Conservation (phyloP, 129 eudicot genomes). For the Mikania micrantha region DNA sequence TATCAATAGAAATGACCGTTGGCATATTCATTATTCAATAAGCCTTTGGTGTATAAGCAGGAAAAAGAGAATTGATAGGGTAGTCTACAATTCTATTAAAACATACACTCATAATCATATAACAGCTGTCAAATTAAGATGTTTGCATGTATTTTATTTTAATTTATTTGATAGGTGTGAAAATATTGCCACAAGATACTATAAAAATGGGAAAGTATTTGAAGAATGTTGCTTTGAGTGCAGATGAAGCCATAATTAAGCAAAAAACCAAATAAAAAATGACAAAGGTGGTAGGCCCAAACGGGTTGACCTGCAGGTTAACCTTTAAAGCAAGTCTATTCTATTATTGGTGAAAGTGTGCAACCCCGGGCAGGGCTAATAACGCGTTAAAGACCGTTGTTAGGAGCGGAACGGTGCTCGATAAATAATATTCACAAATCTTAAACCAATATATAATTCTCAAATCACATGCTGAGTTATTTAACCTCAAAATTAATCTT, state of each 20-base stretch:
- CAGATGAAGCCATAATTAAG: slow-evolving; percentile 20
- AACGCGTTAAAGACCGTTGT: slow-evolving; percentile 16
- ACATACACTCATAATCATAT: too few species aligned
- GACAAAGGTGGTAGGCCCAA: slow-evolving; percentile 32
- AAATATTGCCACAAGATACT: background rate
- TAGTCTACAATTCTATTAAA: background rate
- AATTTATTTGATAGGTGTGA: slow-evolving; percentile 8
- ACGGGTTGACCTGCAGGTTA: too few species aligned
- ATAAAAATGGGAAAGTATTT: slow-evolving; percentile 5
- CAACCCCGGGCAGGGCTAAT: background rate
- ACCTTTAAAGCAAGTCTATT: too few species aligned
- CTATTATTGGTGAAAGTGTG: background rate
- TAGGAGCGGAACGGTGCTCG: slow-evolving; percentile 25
- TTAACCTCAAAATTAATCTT: background rate
- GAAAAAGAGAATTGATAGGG: background rate
- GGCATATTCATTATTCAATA: background rate
- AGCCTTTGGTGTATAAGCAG: background rate
- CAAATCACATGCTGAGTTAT: slow-evolving; percentile 1
- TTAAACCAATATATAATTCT: background rate
- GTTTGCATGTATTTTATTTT: too few species aligned
- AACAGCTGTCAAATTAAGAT: background rate
- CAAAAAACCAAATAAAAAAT: slow-evolving; percentile 15
- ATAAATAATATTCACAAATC: slow-evolving; percentile 11
- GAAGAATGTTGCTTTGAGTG: slow-evolving; percentile 36
- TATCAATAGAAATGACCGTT: background rate